phyloP scores from a whole-genome alignment of 106 monocot species.

The Allium fistulosum region DNA sequence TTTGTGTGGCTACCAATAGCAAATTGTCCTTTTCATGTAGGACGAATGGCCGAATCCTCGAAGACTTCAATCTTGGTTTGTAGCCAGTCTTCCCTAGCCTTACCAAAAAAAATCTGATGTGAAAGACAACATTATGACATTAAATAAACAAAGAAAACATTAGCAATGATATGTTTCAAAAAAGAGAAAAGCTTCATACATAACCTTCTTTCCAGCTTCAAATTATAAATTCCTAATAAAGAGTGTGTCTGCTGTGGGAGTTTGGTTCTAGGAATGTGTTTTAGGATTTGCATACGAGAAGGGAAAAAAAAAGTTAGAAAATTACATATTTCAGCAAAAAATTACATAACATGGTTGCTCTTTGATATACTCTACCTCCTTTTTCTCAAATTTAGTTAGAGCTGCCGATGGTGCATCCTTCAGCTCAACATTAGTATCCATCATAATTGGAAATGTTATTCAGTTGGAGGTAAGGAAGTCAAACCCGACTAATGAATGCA shows the following conservation, averaged over 20 bases:
- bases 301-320: background rate
- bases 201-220: conserved; percentile 35
- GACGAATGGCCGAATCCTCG: conserved; percentile 87
- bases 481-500: no score
- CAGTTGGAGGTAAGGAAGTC: no score
- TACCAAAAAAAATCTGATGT: conserved; percentile 72
- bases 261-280: conserved; percentile 27
- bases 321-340: background rate
- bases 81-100: conserved; percentile 58
- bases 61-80: conserved; percentile 42
- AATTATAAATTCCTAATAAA: conserved; percentile 73
- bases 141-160: background rate
- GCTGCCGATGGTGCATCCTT: conserved; percentile 26
- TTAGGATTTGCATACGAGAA: conserved; percentile 27
- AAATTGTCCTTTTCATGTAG: no score
- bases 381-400: conserved; percentile 13
- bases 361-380: conserved; percentile 12
- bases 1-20: no score
- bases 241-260: conserved; percentile 50
- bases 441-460: background rate
- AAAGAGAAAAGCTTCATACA: conserved; percentile 30
- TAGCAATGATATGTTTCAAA: background rate
- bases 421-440: conserved; percentile 50
- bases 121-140: background rate
- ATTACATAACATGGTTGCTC: no score